Percentiles rank a stretch among this genome's conserved stretches.
Conservation (phyloP, 129 eudicot species). For the Centaurea solstitialis region DNA sequence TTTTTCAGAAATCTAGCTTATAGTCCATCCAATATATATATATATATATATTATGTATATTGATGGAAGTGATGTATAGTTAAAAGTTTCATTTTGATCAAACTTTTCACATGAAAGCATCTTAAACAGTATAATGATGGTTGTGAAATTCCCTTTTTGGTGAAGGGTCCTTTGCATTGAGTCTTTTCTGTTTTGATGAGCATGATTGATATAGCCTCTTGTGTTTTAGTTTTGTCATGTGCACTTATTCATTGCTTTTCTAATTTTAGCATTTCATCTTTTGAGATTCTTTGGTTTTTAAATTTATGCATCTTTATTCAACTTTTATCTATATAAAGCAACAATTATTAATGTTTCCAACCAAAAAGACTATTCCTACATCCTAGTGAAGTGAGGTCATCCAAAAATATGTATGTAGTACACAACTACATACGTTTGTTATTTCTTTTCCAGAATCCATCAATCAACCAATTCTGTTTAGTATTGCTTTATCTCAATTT, state of each 20-base stretch:
- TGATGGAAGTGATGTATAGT: not conserved
- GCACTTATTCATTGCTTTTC: slow-evolving; percentile 35
- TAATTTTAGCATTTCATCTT: slow-evolving; percentile 22
- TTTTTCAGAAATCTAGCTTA: too few relatives aligned
- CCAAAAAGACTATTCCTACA: not conserved
- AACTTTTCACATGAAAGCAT: slow-evolving; percentile 40
- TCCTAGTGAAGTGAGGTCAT: slow-evolving; percentile 14
- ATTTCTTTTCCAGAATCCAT: not conserved
- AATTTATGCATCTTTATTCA: slow-evolving; percentile 12
- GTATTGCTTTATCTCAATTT: not conserved
- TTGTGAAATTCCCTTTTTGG: slow-evolving; percentile 28
- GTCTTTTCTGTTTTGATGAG: slow-evolving; percentile 21
- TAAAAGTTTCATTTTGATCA: slow-evolving; percentile 22
- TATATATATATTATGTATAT: not conserved
- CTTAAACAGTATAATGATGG: slow-evolving; percentile 28
- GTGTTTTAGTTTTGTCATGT: slow-evolving; percentile 28
- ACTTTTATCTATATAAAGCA: slow-evolving; percentile 1
- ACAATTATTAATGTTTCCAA: not conserved
- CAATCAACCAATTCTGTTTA: not conserved
- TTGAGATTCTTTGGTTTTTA: slow-evolving; percentile 22
- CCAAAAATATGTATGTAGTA: not conserved
- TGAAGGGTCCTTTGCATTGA: slow-evolving; percentile 37
- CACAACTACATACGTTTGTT: not conserved
- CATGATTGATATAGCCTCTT: slow-evolving; percentile 21
- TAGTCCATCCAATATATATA: not conserved